Evolutionary conservation across 2,329 filamentous ascomycete genomes (phyloP).

Genomic region (Cordyceps tenuipes): DNA sequence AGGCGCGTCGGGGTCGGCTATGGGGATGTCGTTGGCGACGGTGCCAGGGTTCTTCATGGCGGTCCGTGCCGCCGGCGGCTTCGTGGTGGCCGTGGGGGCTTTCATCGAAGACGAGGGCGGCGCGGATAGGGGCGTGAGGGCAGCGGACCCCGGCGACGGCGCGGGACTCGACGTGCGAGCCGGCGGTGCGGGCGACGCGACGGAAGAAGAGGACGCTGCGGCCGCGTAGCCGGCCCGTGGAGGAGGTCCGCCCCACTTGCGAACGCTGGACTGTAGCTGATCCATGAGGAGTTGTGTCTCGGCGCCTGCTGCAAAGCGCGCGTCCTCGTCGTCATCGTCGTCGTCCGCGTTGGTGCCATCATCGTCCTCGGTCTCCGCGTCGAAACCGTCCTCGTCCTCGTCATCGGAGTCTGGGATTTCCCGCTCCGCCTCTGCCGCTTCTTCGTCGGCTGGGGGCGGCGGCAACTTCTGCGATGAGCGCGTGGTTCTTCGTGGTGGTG

Average conservation of each 20-base stretch:
- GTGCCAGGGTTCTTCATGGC: background rate
- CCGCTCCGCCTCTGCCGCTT: background rate
- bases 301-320: slow-evolving; percentile 21
- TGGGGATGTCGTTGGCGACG: slow-evolving; percentile 8
- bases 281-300: slow-evolving; percentile 29
- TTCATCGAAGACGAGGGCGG: slow-evolving; percentile 2
- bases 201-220: background rate
- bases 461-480: too few relatives aligned
- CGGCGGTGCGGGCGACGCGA: background rate
- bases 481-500: background rate
- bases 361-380: slow-evolving; percentile 12
- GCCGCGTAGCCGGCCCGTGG: background rate
- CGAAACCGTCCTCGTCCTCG: slow-evolving; percentile 24
- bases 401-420: slow-evolving; percentile 46
- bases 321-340: slow-evolving; percentile 12
- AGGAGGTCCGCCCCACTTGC: slow-evolving; percentile 1
- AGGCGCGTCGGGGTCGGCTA: slow-evolving; percentile 1
- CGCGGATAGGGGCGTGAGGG: background rate
- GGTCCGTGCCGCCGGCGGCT: background rate
- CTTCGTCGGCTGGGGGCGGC: background rate
- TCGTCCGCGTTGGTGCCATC: slow-evolving; percentile 9
- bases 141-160: background rate
- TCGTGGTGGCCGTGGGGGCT: background rate
- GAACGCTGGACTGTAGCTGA: slow-evolving; percentile 18
- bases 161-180: slow-evolving; percentile 2